A percentile compares a stretch with the other conserved stretches of the same genome.
These are phyloP conservation scores for Phytophthora multivora DNA, from an alignment of 352 stramenopile species.

Conservation along the genomic window DNA sequence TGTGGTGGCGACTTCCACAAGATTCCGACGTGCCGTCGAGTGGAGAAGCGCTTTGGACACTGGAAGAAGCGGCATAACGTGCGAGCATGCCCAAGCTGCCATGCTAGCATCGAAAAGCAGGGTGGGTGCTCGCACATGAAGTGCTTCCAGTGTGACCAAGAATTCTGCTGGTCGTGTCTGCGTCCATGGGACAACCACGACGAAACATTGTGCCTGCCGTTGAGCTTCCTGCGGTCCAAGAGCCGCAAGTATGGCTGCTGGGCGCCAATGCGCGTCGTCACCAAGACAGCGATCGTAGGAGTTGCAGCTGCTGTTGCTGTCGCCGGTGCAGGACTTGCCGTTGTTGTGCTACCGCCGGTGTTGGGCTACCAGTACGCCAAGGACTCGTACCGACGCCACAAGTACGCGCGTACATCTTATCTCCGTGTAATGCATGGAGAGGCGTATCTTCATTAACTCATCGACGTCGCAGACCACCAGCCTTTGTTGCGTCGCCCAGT, in stretches of 20 bases:
- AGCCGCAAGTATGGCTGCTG: constrained; percentile 68
- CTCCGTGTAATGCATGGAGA: constrained; percentile 29
- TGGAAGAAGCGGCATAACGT: constrained; percentile 81
- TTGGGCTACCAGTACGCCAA: constrained; percentile 66
- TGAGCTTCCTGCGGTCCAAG: constrained; percentile 73
- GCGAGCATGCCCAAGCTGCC: constrained; percentile 70
- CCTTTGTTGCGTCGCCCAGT: constrained; percentile 10
- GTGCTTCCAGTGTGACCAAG: constrained; percentile 83
- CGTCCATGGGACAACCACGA: constrained; percentile 71
- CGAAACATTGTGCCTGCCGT: constrained; percentile 72
- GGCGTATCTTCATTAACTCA: constrained; percentile 33
- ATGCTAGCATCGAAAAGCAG: constrained; percentile 80
- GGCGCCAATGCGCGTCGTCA: constrained; percentile 67
- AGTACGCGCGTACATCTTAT: constrained; percentile 47
- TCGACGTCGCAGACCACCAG: background rate
- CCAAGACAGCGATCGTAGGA: constrained; percentile 67
- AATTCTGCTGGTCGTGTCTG: constrained; percentile 87
- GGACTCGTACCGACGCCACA: constrained; percentile 46
- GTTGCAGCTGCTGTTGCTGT: constrained; percentile 56
- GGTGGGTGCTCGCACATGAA: constrained; percentile 88
- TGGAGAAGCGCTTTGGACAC: constrained; percentile 65
- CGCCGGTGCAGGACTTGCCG: constrained; percentile 61
- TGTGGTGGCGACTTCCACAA: constrained; percentile 68
- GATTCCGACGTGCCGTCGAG: constrained; percentile 54
- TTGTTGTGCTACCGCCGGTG: constrained; percentile 72